phyloP scores from a whole-genome alignment of 495 filamentous ascomycete genomes.

The Podospora tetraspora region DNA sequence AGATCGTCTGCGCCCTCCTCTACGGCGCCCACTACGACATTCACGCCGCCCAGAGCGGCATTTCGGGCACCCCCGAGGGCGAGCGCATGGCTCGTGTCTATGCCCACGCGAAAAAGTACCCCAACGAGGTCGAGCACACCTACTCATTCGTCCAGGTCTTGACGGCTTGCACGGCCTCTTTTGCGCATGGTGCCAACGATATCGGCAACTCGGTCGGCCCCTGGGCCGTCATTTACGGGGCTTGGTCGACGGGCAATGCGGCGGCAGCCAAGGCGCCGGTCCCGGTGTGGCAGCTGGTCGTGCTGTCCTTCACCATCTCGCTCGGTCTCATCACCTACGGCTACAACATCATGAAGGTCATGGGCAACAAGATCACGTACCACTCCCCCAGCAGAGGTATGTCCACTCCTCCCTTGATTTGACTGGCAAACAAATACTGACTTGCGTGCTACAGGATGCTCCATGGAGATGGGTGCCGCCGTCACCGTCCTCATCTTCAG shows the following conservation, averaged over 20 bases:
- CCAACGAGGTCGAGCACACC: slow-evolving; percentile 70
- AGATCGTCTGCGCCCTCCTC: slow-evolving; percentile 48
- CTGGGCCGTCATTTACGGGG: slow-evolving; percentile 62
- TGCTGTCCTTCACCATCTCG: slow-evolving; percentile 37
- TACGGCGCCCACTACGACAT: slow-evolving; percentile 72
- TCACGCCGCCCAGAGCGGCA: slow-evolving; percentile 60
- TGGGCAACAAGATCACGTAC: slow-evolving; percentile 66
- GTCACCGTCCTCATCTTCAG: slow-evolving; percentile 54
- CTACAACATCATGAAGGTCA: slow-evolving; percentile 59
- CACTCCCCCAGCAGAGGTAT: slow-evolving; percentile 55
- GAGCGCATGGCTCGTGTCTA: slow-evolving; percentile 55
- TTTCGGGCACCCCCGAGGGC: slow-evolving; percentile 60
- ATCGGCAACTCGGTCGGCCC: slow-evolving; percentile 72
- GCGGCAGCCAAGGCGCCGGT: slow-evolving; percentile 51
- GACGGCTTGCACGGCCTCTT: slow-evolving; percentile 68
- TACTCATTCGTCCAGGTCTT: slow-evolving; percentile 72
- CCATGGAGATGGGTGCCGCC: slow-evolving; percentile 64
- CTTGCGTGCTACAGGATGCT: slow-evolving; percentile 41
- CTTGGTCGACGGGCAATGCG: slow-evolving; percentile 51
- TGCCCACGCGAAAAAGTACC: slow-evolving; percentile 58
- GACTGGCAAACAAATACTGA: neutral
- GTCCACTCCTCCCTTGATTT: neutral
- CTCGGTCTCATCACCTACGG: slow-evolving; percentile 64
- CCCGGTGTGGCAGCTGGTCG: slow-evolving; percentile 58
- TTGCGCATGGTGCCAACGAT: slow-evolving; percentile 78